Conservation (phyloP, 2,329 filamentous ascomycete species). For the Trichoderma pleuroti region DNA sequence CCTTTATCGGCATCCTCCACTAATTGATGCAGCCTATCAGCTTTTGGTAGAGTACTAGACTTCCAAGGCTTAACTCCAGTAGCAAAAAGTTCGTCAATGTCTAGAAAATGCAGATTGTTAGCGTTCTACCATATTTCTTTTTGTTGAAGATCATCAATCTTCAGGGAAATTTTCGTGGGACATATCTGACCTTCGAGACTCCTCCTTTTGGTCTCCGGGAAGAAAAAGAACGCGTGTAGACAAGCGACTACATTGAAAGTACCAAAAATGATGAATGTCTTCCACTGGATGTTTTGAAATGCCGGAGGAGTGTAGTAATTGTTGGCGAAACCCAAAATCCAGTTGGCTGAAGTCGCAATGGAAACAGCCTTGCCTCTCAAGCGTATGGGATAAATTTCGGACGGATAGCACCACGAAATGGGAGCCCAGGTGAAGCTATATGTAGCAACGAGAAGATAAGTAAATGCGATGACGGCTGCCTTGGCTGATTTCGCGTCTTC, state of each 20-base stretch:
- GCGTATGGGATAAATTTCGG: not conserved
- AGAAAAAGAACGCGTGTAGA: not conserved
- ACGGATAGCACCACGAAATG: slow-evolving; percentile 3
- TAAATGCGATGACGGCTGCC: slow-evolving; percentile 1
- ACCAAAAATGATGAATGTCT: not conserved
- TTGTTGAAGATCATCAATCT: not conserved
- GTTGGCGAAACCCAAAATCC: slow-evolving; percentile 31
- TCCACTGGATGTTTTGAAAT: slow-evolving; percentile 1
- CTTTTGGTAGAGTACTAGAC: not conserved
- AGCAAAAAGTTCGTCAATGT: not conserved
- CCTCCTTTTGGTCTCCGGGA: not conserved
- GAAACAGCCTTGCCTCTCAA: slow-evolving; percentile 3
- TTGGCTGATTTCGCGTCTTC: not conserved
- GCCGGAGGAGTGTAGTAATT: not conserved
- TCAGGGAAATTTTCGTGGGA: not conserved
- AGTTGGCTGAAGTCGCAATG: not conserved
- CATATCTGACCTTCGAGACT: not conserved
- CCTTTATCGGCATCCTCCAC: slow-evolving; percentile 3
- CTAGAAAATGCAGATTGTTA: not conserved
- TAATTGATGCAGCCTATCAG: not conserved
- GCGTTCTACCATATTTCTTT: not conserved
- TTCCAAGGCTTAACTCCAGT: slow-evolving; percentile 3
- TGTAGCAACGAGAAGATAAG: slow-evolving; percentile 1
- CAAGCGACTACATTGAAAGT: not conserved
- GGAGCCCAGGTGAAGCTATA: not conserved